Evolutionary conservation across 2,329 filamentous ascomycete genomes (phyloP), one percentile per base, ranked within the genome.

Genomic region (Cadophora gregata): DNA sequence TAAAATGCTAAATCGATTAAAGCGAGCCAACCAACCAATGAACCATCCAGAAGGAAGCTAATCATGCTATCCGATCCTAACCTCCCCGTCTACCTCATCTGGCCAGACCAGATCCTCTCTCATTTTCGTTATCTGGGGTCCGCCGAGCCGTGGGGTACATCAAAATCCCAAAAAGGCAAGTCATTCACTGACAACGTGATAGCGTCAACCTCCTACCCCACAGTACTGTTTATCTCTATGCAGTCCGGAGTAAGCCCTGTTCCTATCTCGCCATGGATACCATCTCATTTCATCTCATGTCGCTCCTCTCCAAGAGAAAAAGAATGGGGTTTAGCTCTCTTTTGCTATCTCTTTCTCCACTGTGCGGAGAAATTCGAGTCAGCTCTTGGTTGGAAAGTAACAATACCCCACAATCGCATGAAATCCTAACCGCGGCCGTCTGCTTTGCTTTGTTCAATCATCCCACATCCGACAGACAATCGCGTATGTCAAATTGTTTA

Each of bases 111-210:
- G 19, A n/a, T 24, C 25, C 8, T 50, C 21, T 25, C 5, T 8
- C 12, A 19, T 29, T 12, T 21, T 21, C 27, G 27, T 36, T 36
- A 56, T 29, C 51, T 33, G 55, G 55, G 10, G 55, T 42, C 21
- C 33, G 55, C 33, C 55, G n/a, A 42, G 55, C 55, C 55, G 55
- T 58, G 33, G 55, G 55, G 55, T 58, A 58, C 55, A 9, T 33
- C 16, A 24, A 38, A 29, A n/a, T 7, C 50, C 50, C 25, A 53
- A 53, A 53, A 2, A 53, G 50, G 50, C 50, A 53, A 53, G 50
- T 31, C 50, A n/a, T 31, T 53, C 25, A 53, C 50, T 53, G 25
- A n/a, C 25, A 31, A 9, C 48, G 48, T 29, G 48, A 51, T 51
- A 53, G 50, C 50, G 27, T 19, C 25, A 21, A 4, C 42, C 9